Base-by-base conservation (phyloP, 805 yeast genomes). In the Candida schatavii region DNA sequence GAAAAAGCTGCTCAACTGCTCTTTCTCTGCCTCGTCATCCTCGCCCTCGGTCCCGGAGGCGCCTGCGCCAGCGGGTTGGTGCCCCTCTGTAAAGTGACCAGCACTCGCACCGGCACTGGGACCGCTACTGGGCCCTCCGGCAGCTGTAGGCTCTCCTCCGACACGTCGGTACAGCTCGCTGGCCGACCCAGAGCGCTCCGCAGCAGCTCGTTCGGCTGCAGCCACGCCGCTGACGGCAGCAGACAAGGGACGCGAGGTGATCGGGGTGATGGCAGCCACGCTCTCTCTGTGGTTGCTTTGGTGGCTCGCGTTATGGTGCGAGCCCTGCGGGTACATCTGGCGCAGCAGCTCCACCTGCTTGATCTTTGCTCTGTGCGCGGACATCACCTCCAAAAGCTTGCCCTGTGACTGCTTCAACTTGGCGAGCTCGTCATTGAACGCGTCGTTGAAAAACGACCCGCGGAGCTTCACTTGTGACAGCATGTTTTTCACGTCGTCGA, bases 401-500 rank as follows among this genome's bases (percentile, higher is more conserved):
- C 59, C 55, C 46, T 88, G 95, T n/a, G 80, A 67, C 9, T 57
- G 52, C 46, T 86, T 77, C 33, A 85, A 64, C 34, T 70, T 64
- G n/a, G 59, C 57, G 39, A 88, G 61, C 35, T 79, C 78, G 5
- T 64, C 60, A 14, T 71, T 67, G 55, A 83, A 84, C 32, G 66
- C 59, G 4, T 62, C 68, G 42, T 75, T 76, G 54, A 81, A 80
- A 52, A 69, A 76, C n/a, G 74, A 70, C 32, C 72, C 73, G 37
- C 60, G 73, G 48, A 52, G 49, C 35, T 63, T 52, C 3, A 74
- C 72, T 32, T 72, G 68, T 14, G 54, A 52, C 1, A 87, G 79
- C 68, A 83, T 71, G 39, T 69, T 70, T 43, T 77, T 75, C 5
- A 88, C 93, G 48, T 87, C 95, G 48, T 88, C 90, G 47, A 91